phyloP scores from a whole-genome alignment of 805 yeast species.

The Sugiyamaella marilandica region DNA sequence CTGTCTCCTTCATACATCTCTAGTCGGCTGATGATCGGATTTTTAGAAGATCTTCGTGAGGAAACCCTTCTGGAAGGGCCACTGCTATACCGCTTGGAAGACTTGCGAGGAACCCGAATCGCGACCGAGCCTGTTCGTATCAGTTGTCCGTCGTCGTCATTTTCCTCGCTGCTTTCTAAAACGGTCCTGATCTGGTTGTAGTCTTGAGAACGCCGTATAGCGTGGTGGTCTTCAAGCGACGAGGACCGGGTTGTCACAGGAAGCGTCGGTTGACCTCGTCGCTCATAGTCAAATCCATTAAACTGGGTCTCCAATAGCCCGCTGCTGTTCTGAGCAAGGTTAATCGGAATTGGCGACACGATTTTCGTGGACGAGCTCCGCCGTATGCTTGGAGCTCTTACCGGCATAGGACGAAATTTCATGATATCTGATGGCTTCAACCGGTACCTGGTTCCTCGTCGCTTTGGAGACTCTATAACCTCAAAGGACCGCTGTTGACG shows the following conservation, averaged over 20 bases:
- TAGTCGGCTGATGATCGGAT: slow-evolving; percentile 12
- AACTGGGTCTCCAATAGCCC: slow-evolving; percentile 2
- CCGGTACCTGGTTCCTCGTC: slow-evolving; percentile 7
- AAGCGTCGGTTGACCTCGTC: neutral
- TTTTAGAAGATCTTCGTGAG: neutral
- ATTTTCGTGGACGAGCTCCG: neutral
- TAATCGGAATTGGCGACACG: slow-evolving; percentile 2
- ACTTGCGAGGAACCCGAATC: slow-evolving; percentile 4
- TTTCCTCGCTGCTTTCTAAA: neutral
- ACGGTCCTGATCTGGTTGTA: no score
- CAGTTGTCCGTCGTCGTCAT: neutral
- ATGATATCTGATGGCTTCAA: slow-evolving; percentile 15
- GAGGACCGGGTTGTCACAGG: neutral
- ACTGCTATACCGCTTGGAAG: slow-evolving; percentile 1
- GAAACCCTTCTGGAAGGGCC: neutral
- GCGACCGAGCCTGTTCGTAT: neutral
- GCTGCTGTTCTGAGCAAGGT: slow-evolving; percentile 2
- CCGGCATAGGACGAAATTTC: slow-evolving; percentile 11
- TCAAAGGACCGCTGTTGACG: slow-evolving; percentile 18
- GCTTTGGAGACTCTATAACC: slow-evolving; percentile 13
- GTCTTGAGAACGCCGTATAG: no score
- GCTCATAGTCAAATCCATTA: slow-evolving; percentile 8
- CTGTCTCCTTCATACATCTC: slow-evolving; percentile 12
- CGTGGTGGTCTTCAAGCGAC: neutral
- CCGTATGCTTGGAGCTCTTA: neutral